Percentiles rank a stretch among this genome's conserved stretches.
These are phyloP conservation scores for Echria macrotheca DNA, from an alignment of 495 filamentous ascomycete species.

Conservation along the genomic window DNA sequence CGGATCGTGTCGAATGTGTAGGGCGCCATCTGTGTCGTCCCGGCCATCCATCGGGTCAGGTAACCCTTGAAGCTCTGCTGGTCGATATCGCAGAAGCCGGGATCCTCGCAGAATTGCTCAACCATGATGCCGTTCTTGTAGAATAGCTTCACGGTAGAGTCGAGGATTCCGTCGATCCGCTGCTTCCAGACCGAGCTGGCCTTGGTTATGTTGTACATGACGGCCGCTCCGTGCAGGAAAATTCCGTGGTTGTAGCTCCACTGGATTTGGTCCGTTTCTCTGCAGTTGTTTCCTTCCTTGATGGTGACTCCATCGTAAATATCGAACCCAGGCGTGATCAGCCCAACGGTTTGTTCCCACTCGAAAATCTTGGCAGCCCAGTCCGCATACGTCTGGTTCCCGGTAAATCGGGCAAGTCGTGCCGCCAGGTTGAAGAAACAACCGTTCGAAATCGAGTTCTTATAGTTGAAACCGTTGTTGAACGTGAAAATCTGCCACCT, in stretches of 20 bases:
- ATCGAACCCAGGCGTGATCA: conserved; percentile 56
- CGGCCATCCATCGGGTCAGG: conserved; percentile 63
- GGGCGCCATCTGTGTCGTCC: conserved; percentile 60
- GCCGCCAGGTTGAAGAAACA: conserved; percentile 79
- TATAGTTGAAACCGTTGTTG: conserved; percentile 75
- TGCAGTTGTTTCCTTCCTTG: conserved; percentile 41
- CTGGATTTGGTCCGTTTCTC: conserved; percentile 55
- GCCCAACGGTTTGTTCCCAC: conserved; percentile 56
- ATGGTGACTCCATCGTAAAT: conserved; percentile 65
- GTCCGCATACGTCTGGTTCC: conserved; percentile 67
- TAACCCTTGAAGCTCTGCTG: conserved; percentile 73
- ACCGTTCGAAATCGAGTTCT: conserved; percentile 75
- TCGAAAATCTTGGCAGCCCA: conserved; percentile 70
- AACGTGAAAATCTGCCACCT: conserved; percentile 82
- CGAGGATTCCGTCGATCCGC: conserved; percentile 51
- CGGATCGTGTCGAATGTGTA: conserved; percentile 51
- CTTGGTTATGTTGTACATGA: conserved; percentile 67
- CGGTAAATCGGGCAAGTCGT: conserved; percentile 67
- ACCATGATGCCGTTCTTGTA: conserved; percentile 52
- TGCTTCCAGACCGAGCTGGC: conserved; percentile 52
- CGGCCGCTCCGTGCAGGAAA: conserved; percentile 65
- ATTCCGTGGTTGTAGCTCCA: conserved; percentile 76
- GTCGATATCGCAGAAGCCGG: conserved; percentile 62
- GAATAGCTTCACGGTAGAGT: conserved; percentile 52
- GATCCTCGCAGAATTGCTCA: conserved; percentile 66